Percentiles rank a stretch among this genome's conserved stretches.
These are phyloP conservation scores for Ogataea nonfermentans DNA, from an alignment of 805 yeast species.

Conservation along the genomic window DNA sequence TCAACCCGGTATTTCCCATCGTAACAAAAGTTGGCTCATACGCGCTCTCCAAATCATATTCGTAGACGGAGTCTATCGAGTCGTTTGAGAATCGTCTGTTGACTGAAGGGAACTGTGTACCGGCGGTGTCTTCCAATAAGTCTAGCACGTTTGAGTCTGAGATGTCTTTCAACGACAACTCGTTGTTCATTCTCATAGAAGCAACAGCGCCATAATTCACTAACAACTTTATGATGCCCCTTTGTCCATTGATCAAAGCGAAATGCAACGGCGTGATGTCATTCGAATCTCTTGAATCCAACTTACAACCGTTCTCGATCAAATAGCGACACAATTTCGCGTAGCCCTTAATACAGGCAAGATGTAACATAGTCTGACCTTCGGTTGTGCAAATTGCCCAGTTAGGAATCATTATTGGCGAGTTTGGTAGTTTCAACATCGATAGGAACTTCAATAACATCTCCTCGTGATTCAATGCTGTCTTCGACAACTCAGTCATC, in stretches of 20 bases:
- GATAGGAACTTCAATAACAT: constrained; percentile 49
- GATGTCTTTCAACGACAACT: constrained; percentile 41
- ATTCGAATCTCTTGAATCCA: constrained; percentile 71
- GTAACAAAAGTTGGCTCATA: constrained; percentile 22
- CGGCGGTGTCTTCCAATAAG: constrained; percentile 25
- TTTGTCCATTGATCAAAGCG: constrained; percentile 74
- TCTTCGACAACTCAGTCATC: constrained; percentile 45
- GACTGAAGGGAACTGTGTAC: constrained; percentile 1
- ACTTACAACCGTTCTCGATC: constrained; percentile 60
- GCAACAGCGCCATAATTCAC: constrained; percentile 63
- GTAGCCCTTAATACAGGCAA: constrained; percentile 78
- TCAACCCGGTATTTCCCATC: constrained; percentile 20
- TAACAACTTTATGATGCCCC: constrained; percentile 60
- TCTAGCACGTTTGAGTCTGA: constrained; percentile 41
- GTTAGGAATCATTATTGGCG: constrained; percentile 59
- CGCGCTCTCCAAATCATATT: constrained; percentile 21
- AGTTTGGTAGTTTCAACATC: constrained; percentile 64
- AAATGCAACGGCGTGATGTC: constrained; percentile 88
- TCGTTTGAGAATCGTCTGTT: constrained; percentile 29
- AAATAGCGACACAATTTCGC: constrained; percentile 58
- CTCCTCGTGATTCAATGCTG: constrained; percentile 47
- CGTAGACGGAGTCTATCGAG: constrained; percentile 28
- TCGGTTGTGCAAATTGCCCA: constrained; percentile 78
- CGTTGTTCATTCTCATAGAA: constrained; percentile 50
- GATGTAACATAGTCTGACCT: constrained; percentile 86